Percentiles rank a stretch among this genome's conserved stretches.
phyloP scores from a whole-genome alignment of 257 asterid species.

The Vinca minor region DNA sequence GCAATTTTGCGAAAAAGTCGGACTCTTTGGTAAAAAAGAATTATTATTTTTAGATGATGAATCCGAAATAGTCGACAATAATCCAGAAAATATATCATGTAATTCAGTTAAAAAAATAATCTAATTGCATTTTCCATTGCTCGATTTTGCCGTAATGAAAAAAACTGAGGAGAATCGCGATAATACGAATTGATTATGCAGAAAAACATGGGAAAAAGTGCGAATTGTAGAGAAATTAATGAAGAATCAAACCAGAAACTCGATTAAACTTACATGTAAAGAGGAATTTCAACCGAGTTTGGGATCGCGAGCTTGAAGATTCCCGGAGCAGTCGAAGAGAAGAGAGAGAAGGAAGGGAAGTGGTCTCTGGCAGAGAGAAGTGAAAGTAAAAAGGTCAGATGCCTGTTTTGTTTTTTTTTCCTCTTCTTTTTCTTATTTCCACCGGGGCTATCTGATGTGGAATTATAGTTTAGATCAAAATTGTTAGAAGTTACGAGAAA shows the following conservation, averaged over 20 bases:
- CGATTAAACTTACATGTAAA: conserved; percentile 4
- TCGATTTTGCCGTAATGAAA: not conserved
- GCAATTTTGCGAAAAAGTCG: not conserved
- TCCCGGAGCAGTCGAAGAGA: not conserved
- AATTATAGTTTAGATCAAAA: too few species aligned
- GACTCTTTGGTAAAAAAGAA: not conserved
- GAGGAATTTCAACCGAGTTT: not conserved
- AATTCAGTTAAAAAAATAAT: not conserved
- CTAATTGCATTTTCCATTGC: not conserved
- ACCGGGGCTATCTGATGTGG: not conserved
- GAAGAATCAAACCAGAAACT: not conserved
- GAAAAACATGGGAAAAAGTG: not conserved
- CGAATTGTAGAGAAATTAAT: not conserved
- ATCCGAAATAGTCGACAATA: not conserved
- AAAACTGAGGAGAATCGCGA: not conserved
- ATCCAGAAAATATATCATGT: not conserved
- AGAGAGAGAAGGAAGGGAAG: not conserved
- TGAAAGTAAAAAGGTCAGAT: conserved; percentile 7
- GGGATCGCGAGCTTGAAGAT: conserved; percentile 8
- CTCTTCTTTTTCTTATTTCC: not conserved
- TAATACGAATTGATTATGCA: not conserved
- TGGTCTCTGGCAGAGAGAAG: conserved; percentile 7
- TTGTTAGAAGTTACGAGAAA: not conserved
- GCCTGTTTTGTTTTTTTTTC: not conserved
- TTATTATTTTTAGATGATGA: not conserved